Conservation (phyloP, 129 eudicot genomes). For the Lactuca sativa region DNA sequence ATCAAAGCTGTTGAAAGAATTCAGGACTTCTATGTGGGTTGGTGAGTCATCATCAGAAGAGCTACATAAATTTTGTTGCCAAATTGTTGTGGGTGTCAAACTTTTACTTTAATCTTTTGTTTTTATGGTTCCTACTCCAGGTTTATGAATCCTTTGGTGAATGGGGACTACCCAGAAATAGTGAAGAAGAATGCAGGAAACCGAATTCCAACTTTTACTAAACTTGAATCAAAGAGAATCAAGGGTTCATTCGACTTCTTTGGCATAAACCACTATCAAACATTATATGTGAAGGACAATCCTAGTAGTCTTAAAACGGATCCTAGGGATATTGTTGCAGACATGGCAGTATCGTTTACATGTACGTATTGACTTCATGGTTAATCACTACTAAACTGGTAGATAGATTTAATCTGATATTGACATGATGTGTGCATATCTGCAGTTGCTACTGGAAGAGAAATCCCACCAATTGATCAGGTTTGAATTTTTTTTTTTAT, state of each 20-base stretch:
- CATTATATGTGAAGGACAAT: conserved; percentile 43
- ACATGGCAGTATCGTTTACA: conserved; percentile 33
- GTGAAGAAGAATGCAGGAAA: conserved; percentile 49
- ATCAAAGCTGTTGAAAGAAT: conserved; percentile 54
- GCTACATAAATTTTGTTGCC: neutral
- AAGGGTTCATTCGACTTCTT: conserved; percentile 67
- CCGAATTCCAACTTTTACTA: conserved; percentile 59
- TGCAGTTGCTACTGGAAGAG: conserved; percentile 6
- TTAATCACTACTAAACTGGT: neutral
- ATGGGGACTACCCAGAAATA: conserved; percentile 71
- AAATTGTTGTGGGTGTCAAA: neutral
- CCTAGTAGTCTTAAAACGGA: conserved; percentile 33
- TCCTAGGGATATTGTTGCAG: conserved; percentile 42
- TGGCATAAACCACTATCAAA: conserved; percentile 55
- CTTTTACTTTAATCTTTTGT: conserved; percentile 3
- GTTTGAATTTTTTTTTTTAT: conserved; percentile 25
- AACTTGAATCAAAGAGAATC: conserved; percentile 48
- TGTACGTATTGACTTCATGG: conserved; percentile 30
- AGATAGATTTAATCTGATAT: neutral
- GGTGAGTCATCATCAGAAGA: conserved; percentile 41
- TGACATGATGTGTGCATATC: neutral
- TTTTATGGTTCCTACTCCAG: conserved; percentile 35
- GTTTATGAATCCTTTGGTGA: conserved; percentile 59
- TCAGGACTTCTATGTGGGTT: conserved; percentile 60
- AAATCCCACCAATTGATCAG: conserved; percentile 20